phyloP scores from a whole-genome alignment of 192 early-diverging fungal genomes.

The Entomortierella parvispora region DNA sequence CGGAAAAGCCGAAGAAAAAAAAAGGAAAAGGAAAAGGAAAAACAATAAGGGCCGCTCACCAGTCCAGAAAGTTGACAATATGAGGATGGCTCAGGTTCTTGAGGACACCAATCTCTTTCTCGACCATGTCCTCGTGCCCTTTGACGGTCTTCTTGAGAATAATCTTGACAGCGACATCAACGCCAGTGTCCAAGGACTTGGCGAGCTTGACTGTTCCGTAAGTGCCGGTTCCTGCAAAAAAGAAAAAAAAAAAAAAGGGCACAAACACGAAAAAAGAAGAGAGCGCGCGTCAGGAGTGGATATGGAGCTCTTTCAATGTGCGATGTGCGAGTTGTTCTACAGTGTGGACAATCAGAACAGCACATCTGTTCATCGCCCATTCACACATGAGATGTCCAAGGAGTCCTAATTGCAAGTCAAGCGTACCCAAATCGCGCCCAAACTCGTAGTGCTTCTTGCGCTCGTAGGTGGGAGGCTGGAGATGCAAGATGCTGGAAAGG shows the following conservation, averaged over 20 bases:
- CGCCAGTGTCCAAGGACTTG: constrained; percentile 72
- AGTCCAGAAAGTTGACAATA: constrained; percentile 89
- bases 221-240: constrained; percentile 64
- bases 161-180: constrained; percentile 90
- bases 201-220: constrained; percentile 81
- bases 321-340: no score
- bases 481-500: constrained; percentile 34
- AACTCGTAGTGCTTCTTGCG: constrained; percentile 76
- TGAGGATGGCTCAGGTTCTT: constrained; percentile 86
- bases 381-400: no score
- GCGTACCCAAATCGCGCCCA: constrained; percentile 64
- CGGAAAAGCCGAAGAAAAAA: background rate
- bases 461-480: constrained; percentile 68
- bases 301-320: no score
- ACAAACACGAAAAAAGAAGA: background rate
- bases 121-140: constrained; percentile 88
- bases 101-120: constrained; percentile 92
- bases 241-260: background rate
- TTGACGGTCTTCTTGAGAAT: constrained; percentile 88
- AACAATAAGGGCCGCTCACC: constrained; percentile 54
- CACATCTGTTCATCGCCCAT: no score
- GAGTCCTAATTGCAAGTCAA: background rate
- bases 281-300: background rate
- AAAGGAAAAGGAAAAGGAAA: background rate
- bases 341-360: no score